A percentile compares a stretch with the other conserved stretches of the same genome.
phyloP scores from a whole-genome alignment of 2,329 filamentous ascomycete species.

The Ambrosiella beaveri region DNA sequence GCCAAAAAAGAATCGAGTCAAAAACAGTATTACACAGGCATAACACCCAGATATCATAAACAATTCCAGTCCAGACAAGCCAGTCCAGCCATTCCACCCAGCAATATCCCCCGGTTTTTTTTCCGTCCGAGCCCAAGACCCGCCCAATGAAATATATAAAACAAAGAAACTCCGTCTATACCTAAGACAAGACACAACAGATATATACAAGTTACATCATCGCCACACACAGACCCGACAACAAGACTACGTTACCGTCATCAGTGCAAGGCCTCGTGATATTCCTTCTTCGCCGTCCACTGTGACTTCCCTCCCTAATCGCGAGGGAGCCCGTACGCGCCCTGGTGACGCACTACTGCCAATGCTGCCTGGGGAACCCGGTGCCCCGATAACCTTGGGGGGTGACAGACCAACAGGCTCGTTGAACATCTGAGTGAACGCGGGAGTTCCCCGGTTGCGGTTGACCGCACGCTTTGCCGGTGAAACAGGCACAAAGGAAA shows the following conservation, averaged over 20 bases:
- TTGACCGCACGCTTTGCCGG: constrained; percentile 23
- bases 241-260: constrained; percentile 1
- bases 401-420: constrained; percentile 32
- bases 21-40: constrained; percentile 5
- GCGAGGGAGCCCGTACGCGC: background rate
- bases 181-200: background rate
- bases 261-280: background rate
- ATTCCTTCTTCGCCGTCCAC: constrained; percentile 3
- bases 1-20: constrained; percentile 1
- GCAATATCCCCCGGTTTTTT: background rate
- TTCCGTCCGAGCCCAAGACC: background rate
- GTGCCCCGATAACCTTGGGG: constrained; percentile 23
- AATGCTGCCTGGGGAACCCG: background rate
- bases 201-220: constrained; percentile 1
- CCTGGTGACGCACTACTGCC: constrained; percentile 16
- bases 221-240: background rate
- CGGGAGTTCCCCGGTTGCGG: constrained; percentile 38
- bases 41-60: constrained; percentile 6
- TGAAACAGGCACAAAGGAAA: background rate
- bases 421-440: constrained; percentile 49
- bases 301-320: constrained; percentile 1
- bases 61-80: background rate
- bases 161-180: background rate
- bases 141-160: background rate
- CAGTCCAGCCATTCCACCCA: background rate